Base-by-base conservation (phyloP, 352 stramenopile genomes). In the Phytophthora melonis region DNA sequence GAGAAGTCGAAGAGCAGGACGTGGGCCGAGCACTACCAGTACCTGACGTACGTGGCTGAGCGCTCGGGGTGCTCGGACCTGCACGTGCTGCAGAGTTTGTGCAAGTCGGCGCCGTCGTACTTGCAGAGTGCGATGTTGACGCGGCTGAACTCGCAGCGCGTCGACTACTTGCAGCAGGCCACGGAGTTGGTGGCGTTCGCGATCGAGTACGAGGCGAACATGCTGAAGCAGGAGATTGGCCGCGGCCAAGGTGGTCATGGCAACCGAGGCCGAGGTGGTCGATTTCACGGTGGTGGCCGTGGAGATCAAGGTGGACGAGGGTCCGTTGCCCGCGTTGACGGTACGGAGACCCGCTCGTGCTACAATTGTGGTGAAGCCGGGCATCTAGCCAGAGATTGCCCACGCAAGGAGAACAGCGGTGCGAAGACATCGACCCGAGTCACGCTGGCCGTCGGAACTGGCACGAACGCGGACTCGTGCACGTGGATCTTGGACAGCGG, bases 1-100 rank as follows among this genome's bases (percentile, higher is more conserved):
- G 27, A 58, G 30, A 70, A 59, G 27, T 21, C 6, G 41, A 36
- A 21, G 2, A 34, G 23, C 43, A 21, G 45, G 19, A 54, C 54
- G 11, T 70, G 54, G 41, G 11, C 45, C 9, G 63, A 70, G 19
- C 54, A 64, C 30, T 63, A 27, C n/a, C 30, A 70, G 55, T 70
- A 70, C 54, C 18, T 70, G 43, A 23, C 45, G 19, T 50, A 50
- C 41, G 63, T 64, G 5, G 63, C 55, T 11, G 30, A 70, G 14
- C 32, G 55, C 36, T 64, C 45, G 1, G 30, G 19, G 1, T 58
- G 45, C 11, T 52, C 47, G 4, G 55, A 60, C 3, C 61, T 54
- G 19, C 49, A 39, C 11, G 58, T 65, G 19, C 13, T 57, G 16
- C 56, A 63, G 18, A 45, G 58, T 47, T 9, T 65, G 23, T 65